A percentile compares a stretch with the other conserved stretches of the same genome.
phyloP scores from a whole-genome alignment of 2,329 filamentous ascomycete species.

The Sporothrix humicola region DNA sequence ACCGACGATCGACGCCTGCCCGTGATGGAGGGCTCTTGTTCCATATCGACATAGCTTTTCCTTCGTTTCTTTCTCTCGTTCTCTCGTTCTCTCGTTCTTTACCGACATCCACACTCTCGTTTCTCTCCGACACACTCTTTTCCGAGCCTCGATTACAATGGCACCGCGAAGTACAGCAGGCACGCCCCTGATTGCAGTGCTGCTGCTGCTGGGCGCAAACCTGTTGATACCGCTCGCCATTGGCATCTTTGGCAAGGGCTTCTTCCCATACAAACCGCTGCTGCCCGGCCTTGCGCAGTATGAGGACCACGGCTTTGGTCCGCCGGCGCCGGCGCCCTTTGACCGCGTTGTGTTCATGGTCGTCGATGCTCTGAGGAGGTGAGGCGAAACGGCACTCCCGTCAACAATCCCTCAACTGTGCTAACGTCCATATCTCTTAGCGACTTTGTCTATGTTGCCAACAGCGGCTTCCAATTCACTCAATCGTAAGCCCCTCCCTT shows the following conservation, averaged over 20 bases:
- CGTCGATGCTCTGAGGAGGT: conserved; percentile 91
- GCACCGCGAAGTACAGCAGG: not conserved
- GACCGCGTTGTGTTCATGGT: conserved; percentile 97
- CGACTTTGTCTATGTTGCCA: conserved; percentile 86
- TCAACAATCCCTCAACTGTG: not conserved
- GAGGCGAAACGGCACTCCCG: not conserved
- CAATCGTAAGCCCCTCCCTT: conserved; percentile 68
- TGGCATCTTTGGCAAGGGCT: conserved; percentile 81
- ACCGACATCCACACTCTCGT: too few relatives aligned
- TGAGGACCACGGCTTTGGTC: conserved; percentile 60
- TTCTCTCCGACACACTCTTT: too few relatives aligned
- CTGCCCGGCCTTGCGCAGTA: conserved; percentile 81
- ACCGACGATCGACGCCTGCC: not conserved
- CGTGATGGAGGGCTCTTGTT: conserved; percentile 27
- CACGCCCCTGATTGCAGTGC: conserved; percentile 39
- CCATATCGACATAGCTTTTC: not conserved
- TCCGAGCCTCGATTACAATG: not conserved
- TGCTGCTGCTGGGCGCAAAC: conserved; percentile 71
- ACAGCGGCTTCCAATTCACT: conserved; percentile 84
- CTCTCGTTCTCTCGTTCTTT: not conserved
- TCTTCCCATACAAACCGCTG: conserved; percentile 97
- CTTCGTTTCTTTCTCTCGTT: not conserved
- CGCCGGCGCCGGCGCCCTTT: conserved; percentile 72
- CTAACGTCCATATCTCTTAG: conserved; percentile 52
- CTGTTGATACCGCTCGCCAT: conserved; percentile 76